Base-by-base conservation (phyloP, 495 filamentous ascomycete genomes). In the Glarea lozoyensis region DNA sequence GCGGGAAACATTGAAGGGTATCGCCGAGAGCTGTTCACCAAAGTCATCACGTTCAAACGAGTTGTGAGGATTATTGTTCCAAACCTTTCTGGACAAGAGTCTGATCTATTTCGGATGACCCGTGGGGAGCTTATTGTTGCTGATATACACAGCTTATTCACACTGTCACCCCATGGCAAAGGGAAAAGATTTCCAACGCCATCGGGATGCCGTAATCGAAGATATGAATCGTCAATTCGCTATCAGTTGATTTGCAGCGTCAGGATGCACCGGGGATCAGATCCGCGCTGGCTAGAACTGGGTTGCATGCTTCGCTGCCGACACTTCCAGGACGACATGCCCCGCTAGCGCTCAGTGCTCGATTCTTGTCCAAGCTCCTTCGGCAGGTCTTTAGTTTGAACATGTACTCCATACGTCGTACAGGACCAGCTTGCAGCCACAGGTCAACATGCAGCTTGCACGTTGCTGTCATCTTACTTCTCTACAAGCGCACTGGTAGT, bases 251-350 rank as follows among this genome's bases (percentile, higher is more conserved):
- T 13, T 9, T 9, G 32, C 32, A n/a, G n/a, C 16, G 35, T 37
- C 10, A 5, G 11, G 35, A 10, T 19, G 10, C 10, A 37, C 10
- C 22, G 10, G 7, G 18, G 35, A 20, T 37, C 35, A 19, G 35
- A 37, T 19, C 15, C 18, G 22, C 35, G 22, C 35, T 21, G 18
- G 35, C 35, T 37, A 37, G 35, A 37, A 37, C 4, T 6, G 17
- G 9, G 9, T 37, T 37, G 35, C 35, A 37, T 16, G 35, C 35
- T 21, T 21, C 35, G 35, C 35, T 37, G 18, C 35, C 35, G 35
- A 19, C 35, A 19, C 35, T 19, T 37, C 35, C 17, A 20, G 35
- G 35, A 37, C 31, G 31, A 34, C 31, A 11, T 16, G 12, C 17
- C 31, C 31, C 6, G n/a, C 17, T 34, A 4, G 12, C 17, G 6